A percentile compares a stretch with the other conserved stretches of the same genome.
These are phyloP conservation scores for Neurospora sp. DNA, from an alignment of 495 filamentous ascomycete species.

Conservation along the genomic window DNA sequence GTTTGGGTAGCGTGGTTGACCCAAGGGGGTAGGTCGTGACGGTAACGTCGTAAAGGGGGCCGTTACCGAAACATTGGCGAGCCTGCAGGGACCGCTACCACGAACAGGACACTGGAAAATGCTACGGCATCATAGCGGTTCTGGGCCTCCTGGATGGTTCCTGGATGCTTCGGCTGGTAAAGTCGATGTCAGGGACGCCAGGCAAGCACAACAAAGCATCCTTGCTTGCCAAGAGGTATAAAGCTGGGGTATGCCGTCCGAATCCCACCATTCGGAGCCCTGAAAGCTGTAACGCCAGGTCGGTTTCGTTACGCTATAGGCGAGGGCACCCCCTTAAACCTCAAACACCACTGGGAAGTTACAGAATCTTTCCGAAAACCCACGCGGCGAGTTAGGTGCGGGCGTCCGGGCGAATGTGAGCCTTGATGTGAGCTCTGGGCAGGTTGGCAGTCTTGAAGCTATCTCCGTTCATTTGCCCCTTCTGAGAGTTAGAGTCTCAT, in stretches of 20 bases:
- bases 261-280: conserved; percentile 10
- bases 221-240: conserved; percentile 13
- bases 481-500: not conserved
- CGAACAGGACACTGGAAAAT: not conserved
- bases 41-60: conserved; percentile 11
- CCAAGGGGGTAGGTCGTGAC: not conserved
- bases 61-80: conserved; percentile 4
- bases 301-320: conserved; percentile 18
- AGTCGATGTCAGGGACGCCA: conserved; percentile 19
- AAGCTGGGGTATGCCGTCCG: not conserved
- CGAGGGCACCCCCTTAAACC: conserved; percentile 15
- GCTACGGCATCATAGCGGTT: not conserved
- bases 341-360: conserved; percentile 18
- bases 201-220: conserved; percentile 20
- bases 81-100: conserved; percentile 3
- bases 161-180: conserved; percentile 1
- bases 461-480: not conserved
- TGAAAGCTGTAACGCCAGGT: conserved; percentile 8
- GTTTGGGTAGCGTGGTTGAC: conserved; percentile 8
- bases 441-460: not conserved
- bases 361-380: conserved; percentile 1
- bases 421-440: not conserved
- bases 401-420: not conserved
- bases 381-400: not conserved
- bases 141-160: not conserved